These are phyloP conservation scores for Bassia scoparia DNA, from an alignment of 148 eudicot genomes.

Conservation along the genomic window DNA sequence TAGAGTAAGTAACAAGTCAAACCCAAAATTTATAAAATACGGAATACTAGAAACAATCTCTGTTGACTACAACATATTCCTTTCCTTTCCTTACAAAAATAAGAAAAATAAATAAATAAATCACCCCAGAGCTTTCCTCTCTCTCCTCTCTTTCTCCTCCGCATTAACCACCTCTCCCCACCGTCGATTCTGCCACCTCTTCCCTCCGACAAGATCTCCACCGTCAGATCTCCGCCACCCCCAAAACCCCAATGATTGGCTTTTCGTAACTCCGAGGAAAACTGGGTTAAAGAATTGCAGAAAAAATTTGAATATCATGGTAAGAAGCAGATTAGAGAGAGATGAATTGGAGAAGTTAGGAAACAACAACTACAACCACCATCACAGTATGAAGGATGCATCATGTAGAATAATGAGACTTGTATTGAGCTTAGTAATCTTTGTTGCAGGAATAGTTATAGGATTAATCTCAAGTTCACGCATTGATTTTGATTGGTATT, in stretches of 20 bases:
- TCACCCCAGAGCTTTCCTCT: too few relatives aligned
- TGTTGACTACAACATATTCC: too few relatives aligned
- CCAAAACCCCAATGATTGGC: neutral
- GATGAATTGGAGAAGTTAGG: conserved; percentile 35
- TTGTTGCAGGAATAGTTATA: conserved; percentile 62
- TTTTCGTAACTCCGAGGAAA: neutral
- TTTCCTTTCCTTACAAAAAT: too few relatives aligned
- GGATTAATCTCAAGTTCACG: conserved; percentile 68
- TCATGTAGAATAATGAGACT: conserved; percentile 43
- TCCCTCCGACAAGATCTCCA: too few relatives aligned
- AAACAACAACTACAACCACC: neutral
- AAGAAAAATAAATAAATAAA: too few relatives aligned
- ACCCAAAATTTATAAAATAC: too few relatives aligned
- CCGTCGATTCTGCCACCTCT: too few relatives aligned
- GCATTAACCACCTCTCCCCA: too few relatives aligned
- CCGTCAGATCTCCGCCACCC: neutral
- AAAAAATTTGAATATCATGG: too few relatives aligned
- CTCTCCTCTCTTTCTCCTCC: too few relatives aligned
- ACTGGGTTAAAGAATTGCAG: neutral
- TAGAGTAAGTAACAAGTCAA: too few relatives aligned
- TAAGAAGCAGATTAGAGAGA: conserved; percentile 34
- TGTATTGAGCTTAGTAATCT: conserved; percentile 42
- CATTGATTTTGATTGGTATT: conserved; percentile 43
- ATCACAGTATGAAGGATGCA: conserved; percentile 40
- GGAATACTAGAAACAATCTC: too few relatives aligned